A percentile compares a stretch with the other conserved stretches of the same genome.
Conservation (phyloP, 106 monocot species). For the Acorus gramineus region DNA sequence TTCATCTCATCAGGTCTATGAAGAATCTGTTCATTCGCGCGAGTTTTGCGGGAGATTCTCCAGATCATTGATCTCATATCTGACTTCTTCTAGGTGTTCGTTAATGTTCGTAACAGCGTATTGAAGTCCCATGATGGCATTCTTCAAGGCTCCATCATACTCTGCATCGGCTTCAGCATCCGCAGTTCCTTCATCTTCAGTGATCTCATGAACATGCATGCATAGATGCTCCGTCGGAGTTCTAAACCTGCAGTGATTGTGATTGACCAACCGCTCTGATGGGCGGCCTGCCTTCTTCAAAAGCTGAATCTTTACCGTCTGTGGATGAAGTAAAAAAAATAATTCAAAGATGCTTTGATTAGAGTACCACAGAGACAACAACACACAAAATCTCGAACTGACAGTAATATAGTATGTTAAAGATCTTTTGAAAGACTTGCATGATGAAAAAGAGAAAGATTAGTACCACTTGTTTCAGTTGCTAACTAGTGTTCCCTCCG, state of each 20-base stretch:
- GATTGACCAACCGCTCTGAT: conserved; percentile 70
- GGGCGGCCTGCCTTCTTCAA: conserved; percentile 82
- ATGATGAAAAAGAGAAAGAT: no score
- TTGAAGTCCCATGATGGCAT: conserved; percentile 76
- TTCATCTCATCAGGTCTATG: no score
- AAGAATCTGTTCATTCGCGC: no score
- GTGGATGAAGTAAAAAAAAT: not conserved
- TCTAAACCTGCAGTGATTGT: conserved; percentile 44
- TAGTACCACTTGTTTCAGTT: no score
- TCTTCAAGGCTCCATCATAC: conserved; percentile 69
- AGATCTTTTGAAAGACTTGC: no score
- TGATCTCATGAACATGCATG: conserved; percentile 55
- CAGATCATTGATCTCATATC: conserved; percentile 82
- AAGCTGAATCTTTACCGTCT: conserved; percentile 82
- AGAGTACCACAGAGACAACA: not conserved
- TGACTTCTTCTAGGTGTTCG: conserved; percentile 78
- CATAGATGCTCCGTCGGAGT: conserved; percentile 40
- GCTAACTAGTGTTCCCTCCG: no score
- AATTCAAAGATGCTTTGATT: not conserved
- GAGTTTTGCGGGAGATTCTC: not conserved
- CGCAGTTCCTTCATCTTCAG: conserved; percentile 59
- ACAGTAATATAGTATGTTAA: no score
- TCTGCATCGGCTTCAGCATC: conserved; percentile 91
- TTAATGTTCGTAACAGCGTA: conserved; percentile 77
- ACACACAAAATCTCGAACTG: not conserved